Base-by-base conservation (phyloP, 208 protist species). In the Trypanosoma congolense region DNA sequence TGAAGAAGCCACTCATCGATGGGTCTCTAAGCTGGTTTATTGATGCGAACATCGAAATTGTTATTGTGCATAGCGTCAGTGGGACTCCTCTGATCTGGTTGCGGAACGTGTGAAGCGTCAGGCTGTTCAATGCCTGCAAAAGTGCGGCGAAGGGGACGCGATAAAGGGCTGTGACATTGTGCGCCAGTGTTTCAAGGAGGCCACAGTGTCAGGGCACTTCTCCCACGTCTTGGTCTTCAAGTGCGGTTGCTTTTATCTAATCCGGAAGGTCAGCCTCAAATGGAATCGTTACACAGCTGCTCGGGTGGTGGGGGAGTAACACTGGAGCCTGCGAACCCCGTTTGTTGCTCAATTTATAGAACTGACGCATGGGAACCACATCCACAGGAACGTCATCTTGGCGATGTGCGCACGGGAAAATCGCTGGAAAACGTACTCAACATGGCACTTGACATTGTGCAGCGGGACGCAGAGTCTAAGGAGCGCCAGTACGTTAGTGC, bases 1-100 rank as follows among this genome's bases (percentile, higher is more conserved):
- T 69, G 2, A 69, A 69, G 35, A 69, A 69, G 25, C 62, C 62
- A 41, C 35, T 57, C 8, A 31, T 69, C 35, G 62, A 62, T n/a
- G 62, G 55, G 1, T 69, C 54, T 10, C 47, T 69, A 0, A 57
- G 62, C 35, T 69, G 62, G 62, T 60, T 61, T 55, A 29, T 69
- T 24, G 48, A 52, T 2, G 55, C 61, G 22, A 43, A 51, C 30
- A 45, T 69, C 49, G 62, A 69, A 43, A 55, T 69, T 44, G 48
- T 69, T 31, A 46, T 69, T 24, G 62, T 61, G 5, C 56, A 53
- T 2, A 55, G 62, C n/a, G 55, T 69, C 9, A 49, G 47, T 9
- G 62, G 62, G 16, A 61, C 41, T 69, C 54, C 0, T 40, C 44
- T 3, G 54, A 61, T 31, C 46, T 36, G 12, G 62, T 69, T 3